phyloP scores from a whole-genome alignment of 805 yeast species.

The Kuraishia molischiana region DNA sequence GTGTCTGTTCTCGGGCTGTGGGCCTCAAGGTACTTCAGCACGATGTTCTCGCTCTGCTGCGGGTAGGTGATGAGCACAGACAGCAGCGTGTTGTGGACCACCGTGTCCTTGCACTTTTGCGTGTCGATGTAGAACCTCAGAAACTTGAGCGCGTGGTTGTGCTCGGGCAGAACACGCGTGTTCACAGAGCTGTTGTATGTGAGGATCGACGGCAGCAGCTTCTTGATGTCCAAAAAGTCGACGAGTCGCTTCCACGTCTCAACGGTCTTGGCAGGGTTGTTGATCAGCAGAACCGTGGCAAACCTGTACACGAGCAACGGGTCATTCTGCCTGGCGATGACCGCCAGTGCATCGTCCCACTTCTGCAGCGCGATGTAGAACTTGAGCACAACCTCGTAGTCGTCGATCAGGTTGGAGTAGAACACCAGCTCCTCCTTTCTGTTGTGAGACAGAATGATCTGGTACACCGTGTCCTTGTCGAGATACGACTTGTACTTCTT shows the following conservation, averaged over 20 bases:
- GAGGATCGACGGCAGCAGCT: slow-evolving; percentile 67
- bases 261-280: slow-evolving; percentile 60
- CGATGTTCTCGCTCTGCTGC: slow-evolving; percentile 31
- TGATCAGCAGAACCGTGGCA: slow-evolving; percentile 58
- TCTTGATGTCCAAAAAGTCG: slow-evolving; percentile 43
- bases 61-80: slow-evolving; percentile 52
- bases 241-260: slow-evolving; percentile 67
- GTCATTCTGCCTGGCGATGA: slow-evolving; percentile 38
- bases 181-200: slow-evolving; percentile 47
- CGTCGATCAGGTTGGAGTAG: slow-evolving; percentile 60
- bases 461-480: slow-evolving; percentile 64
- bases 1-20: neutral
- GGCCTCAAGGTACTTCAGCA: slow-evolving; percentile 38
- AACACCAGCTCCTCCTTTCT: slow-evolving; percentile 51
- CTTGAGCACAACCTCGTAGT: slow-evolving; percentile 57
- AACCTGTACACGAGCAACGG: slow-evolving; percentile 48
- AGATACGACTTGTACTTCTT: slow-evolving; percentile 32
- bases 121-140: slow-evolving; percentile 44
- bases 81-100: slow-evolving; percentile 62
- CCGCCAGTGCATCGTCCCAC: slow-evolving; percentile 66
- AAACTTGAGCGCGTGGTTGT: slow-evolving; percentile 60
- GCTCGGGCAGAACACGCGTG: slow-evolving; percentile 25
- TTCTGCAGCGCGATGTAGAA: slow-evolving; percentile 60
- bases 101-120: slow-evolving; percentile 28
- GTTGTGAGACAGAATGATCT: slow-evolving; percentile 60